Percentiles rank a stretch among this genome's conserved stretches.
phyloP scores from a whole-genome alignment of 169 alveolate species.

The Babesia sp. region DNA sequence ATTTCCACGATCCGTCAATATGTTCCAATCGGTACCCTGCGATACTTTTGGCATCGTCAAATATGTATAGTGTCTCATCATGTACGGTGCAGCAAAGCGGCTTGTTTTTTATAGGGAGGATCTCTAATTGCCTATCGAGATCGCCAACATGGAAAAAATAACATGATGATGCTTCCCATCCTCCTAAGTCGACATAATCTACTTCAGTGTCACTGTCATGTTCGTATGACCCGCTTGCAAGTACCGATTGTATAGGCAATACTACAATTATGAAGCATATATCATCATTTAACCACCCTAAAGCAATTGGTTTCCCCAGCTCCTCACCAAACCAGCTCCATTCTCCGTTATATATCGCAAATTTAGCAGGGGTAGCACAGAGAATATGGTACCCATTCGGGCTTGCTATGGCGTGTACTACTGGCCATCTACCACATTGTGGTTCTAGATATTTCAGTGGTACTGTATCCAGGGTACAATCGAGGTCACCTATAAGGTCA shows the following conservation, averaged over 20 bases:
- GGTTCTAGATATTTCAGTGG: background rate
- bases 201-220: background rate
- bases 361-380: background rate
- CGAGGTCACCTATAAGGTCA: slow-evolving; percentile 24
- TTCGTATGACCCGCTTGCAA: background rate
- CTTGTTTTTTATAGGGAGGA: slow-evolving; percentile 10
- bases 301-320: background rate
- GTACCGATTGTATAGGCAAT: background rate
- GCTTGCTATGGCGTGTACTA: background rate
- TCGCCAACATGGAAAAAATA: slow-evolving; percentile 33
- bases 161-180: slow-evolving; percentile 1
- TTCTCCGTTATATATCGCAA: background rate
- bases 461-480: slow-evolving; percentile 14
- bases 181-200: background rate
- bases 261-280: slow-evolving; percentile 10
- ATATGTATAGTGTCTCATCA: slow-evolving; percentile 4
- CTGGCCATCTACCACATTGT: slow-evolving; percentile 20
- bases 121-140: slow-evolving; percentile 9
- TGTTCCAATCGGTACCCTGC: slow-evolving; percentile 10
- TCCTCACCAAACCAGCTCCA: slow-evolving; percentile 27
- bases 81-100: slow-evolving; percentile 42
- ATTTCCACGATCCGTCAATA: slow-evolving; percentile 6
- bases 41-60: background rate
- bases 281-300: slow-evolving; percentile 21
- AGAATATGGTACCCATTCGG: slow-evolving; percentile 4